A percentile compares a stretch with the other conserved stretches of the same genome.
Evolutionary conservation across 805 yeast genomes (phyloP).

Genomic region (Naumovozyma castellii): DNA sequence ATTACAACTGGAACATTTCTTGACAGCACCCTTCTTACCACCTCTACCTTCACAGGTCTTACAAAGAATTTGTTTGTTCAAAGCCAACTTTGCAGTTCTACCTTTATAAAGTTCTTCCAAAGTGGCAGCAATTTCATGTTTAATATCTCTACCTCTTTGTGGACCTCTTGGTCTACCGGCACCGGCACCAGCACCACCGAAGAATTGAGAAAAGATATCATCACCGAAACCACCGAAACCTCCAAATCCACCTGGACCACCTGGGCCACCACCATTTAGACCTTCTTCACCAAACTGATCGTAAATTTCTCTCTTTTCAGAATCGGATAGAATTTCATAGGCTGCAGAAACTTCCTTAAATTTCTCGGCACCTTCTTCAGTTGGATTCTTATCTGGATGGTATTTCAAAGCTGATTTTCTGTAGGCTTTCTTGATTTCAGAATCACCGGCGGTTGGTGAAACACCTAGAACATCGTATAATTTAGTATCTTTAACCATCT

Average conservation of each 20-base stretch:
- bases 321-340: conserved; percentile 78
- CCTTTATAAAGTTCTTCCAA: conserved; percentile 93
- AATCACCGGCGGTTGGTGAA: conserved; percentile 54
- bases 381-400: conserved; percentile 72
- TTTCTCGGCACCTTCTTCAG: conserved; percentile 89
- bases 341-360: conserved; percentile 87
- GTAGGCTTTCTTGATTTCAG: conserved; percentile 73
- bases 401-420: conserved; percentile 70
- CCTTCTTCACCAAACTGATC: conserved; percentile 94
- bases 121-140: conserved; percentile 74
- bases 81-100: conserved; percentile 84
- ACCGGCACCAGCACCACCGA: conserved; percentile 56
- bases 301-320: conserved; percentile 79
- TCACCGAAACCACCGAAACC: conserved; percentile 33
- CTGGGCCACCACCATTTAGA: conserved; percentile 65
- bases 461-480: conserved; percentile 69
- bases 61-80: conserved; percentile 87
- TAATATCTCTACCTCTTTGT: conserved; percentile 80
- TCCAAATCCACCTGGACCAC: conserved; percentile 57
- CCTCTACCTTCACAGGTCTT: conserved; percentile 87
- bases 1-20: conserved; percentile 76
- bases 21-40: conserved; percentile 86
- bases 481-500: conserved; percentile 75
- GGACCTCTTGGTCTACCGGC: conserved; percentile 74
- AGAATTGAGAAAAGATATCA: conserved; percentile 55